Base-by-base conservation (phyloP, 2,329 filamentous ascomycete genomes). In the Apiospora aurea region DNA sequence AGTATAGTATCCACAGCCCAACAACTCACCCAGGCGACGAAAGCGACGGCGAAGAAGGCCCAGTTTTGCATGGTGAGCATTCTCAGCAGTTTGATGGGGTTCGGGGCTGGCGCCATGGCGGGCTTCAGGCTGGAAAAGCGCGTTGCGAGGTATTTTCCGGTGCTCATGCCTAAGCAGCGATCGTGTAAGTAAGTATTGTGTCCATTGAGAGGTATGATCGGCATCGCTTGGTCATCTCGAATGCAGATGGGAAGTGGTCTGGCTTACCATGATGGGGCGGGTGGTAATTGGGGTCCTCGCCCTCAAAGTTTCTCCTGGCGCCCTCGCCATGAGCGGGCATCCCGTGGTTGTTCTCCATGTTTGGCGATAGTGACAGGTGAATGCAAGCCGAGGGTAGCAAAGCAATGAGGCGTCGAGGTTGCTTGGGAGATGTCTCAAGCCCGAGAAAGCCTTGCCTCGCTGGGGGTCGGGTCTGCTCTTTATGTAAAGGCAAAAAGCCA, bases 51-150 rank as follows among this genome's bases (percentile, higher is more conserved):
- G 77, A 90, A 90, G 72, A 89, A 89, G 0, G 84, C 82, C 88
- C 88, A 90, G 64, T 89, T 86, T 49, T 82, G 84, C 44, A 80
- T 78, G 71, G 80, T 86, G 71, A 90, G 80, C 83, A 86, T 86
- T 43, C 82, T 80, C 21, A 90, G 51, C 34, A 89, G 78, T 41
- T 78, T 82, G 73, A 88, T 81, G 0, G 88, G 88, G 74, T 89
- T 92, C 68, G 85, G 84, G 38, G 87, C 80, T 70, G 85, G 85
- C 64, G 83, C 79, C 84, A 90, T 87, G 1, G 87, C 87, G 49
- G 90, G 90, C 79, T 87, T 89, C 70, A 92, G 84, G 21, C 86
- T 84, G 14, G 84, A 83, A 75, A 91, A 74, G 71, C 90, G 87
- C 73, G 89, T 88, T 6, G 78, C 77, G 18, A 86, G 68, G 78